phyloP scores from a whole-genome alignment of 2,329 filamentous ascomycete species.

The Fusarium albidum region DNA sequence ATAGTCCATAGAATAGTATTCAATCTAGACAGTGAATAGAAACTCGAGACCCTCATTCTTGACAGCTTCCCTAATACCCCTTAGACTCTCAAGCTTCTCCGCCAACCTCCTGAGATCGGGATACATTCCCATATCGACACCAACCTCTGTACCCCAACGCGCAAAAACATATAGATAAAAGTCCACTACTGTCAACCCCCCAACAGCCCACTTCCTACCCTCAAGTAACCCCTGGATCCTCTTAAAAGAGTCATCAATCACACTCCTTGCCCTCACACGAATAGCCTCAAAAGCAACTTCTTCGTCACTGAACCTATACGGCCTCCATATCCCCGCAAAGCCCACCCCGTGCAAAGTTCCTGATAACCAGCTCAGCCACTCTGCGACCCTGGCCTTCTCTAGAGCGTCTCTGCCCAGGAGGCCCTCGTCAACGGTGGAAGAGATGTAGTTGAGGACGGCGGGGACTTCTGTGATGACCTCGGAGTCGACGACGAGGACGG shows the following conservation, averaged over 20 bases:
- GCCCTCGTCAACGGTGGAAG: constrained; percentile 26
- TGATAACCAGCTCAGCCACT: constrained; percentile 47
- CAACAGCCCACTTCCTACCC: constrained; percentile 2
- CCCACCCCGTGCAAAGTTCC: constrained; percentile 43
- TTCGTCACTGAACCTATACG: constrained; percentile 40
- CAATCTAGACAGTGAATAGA: neutral
- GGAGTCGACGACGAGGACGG: constrained; percentile 40
- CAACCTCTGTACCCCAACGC: constrained; percentile 19
- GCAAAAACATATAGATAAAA: constrained; percentile 35
- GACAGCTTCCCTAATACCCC: constrained; percentile 14
- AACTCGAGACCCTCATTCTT: constrained; percentile 10
- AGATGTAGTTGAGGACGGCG: constrained; percentile 45
- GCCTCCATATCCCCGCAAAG: constrained; percentile 38
- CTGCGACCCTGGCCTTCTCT: constrained; percentile 36
- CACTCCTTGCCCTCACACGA: neutral
- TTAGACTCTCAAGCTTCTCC: neutral
- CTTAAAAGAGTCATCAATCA: neutral
- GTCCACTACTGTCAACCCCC: constrained; percentile 27
- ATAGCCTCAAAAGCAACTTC: neutral
- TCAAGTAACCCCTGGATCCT: constrained; percentile 11
- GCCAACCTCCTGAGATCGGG: constrained; percentile 2
- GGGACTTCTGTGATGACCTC: constrained; percentile 45
- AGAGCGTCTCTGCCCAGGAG: constrained; percentile 35
- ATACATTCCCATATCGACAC: constrained; percentile 19
- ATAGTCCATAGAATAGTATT: neutral